phyloP scores from a whole-genome alignment of 768 basidiomycete genomes.

The Hysterangium stoloniferum region DNA sequence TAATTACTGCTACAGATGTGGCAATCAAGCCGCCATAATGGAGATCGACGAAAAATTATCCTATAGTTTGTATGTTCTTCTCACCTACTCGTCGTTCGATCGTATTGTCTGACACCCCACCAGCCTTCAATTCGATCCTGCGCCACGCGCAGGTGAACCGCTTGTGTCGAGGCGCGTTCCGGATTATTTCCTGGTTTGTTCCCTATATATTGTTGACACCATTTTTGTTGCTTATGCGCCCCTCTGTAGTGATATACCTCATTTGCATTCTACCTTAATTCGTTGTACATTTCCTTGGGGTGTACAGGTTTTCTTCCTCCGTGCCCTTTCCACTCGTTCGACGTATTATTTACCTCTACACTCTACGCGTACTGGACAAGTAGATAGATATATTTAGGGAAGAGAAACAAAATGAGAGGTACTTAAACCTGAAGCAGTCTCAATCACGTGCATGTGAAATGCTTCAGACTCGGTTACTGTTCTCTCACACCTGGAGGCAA shows the following conservation, averaged over 20 bases:
- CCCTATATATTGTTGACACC: not conserved
- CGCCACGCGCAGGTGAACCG: slow-evolving; percentile 96
- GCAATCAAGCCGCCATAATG: slow-evolving; percentile 99
- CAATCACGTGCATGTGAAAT: not conserved
- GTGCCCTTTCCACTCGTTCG: slow-evolving; percentile 4
- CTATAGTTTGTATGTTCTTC: slow-evolving; percentile 72
- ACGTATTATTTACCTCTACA: slow-evolving; percentile 8
- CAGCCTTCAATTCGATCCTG: slow-evolving; percentile 99
- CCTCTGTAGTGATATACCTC: slow-evolving; percentile 9
- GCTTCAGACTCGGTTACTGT: not conserved
- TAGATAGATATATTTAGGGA: not conserved
- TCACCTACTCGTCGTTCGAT: slow-evolving; percentile 10
- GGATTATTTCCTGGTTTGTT: slow-evolving; percentile 84
- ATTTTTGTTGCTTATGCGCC: not conserved
- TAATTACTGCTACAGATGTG: slow-evolving; percentile 99
- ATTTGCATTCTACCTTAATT: slow-evolving; percentile 4
- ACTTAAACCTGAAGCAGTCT: too few relatives aligned
- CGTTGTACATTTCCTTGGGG: slow-evolving; percentile 8
- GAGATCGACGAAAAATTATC: slow-evolving; percentile 99
- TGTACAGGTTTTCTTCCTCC: not conserved
- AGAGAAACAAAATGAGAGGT: slow-evolving; percentile 6
- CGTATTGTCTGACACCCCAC: not conserved
- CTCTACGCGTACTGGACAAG: slow-evolving; percentile 9
- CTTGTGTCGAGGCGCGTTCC: slow-evolving; percentile 93
- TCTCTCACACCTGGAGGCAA: not conserved